phyloP scores from a whole-genome alignment of 1,139 yeast genomes.

The Yamadazyma atlantica region DNA sequence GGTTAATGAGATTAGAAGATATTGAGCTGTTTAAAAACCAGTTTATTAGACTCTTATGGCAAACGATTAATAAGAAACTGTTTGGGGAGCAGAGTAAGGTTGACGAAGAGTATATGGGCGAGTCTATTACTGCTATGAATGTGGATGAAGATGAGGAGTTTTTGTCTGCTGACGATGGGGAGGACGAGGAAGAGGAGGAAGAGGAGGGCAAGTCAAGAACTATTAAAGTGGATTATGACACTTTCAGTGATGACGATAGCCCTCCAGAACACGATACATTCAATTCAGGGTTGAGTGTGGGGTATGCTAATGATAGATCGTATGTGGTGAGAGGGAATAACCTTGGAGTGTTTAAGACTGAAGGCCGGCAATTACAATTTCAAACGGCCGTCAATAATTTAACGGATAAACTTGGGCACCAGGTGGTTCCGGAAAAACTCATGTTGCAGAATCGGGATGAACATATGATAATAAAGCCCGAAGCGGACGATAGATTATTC shows the following conservation, averaged over 20 bases:
- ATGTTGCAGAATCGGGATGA: slow-evolving; percentile 78
- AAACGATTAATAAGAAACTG: slow-evolving; percentile 42
- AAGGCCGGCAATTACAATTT: slow-evolving; percentile 55
- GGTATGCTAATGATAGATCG: slow-evolving; percentile 67
- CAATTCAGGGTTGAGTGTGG: slow-evolving; percentile 69
- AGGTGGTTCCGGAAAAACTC: slow-evolving; percentile 59
- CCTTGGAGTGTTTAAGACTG: slow-evolving; percentile 75
- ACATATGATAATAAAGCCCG: slow-evolving; percentile 62
- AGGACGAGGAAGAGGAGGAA: slow-evolving; percentile 17
- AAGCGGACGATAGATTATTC: slow-evolving; percentile 45
- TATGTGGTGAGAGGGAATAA: slow-evolving; percentile 78
- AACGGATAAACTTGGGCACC: slow-evolving; percentile 51
- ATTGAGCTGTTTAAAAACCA: slow-evolving; percentile 52
- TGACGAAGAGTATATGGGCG: slow-evolving; percentile 26
- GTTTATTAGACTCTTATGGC: slow-evolving; percentile 61
- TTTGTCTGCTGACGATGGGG: slow-evolving; percentile 14
- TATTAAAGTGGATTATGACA: slow-evolving; percentile 1
- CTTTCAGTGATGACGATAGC: slow-evolving; percentile 1
- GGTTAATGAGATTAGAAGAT: slow-evolving; percentile 57
- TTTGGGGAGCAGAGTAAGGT: slow-evolving; percentile 4
- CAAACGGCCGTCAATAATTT: slow-evolving; percentile 67
- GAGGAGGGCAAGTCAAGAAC: slow-evolving; percentile 10
- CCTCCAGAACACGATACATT: slow-evolving; percentile 27
- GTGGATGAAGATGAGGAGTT: slow-evolving; percentile 24
- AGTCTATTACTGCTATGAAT: slow-evolving; percentile 26